Percentiles rank a stretch among this genome's conserved stretches.
Conservation (phyloP, 345 rosid species). For the Brassica rapa region DNA sequence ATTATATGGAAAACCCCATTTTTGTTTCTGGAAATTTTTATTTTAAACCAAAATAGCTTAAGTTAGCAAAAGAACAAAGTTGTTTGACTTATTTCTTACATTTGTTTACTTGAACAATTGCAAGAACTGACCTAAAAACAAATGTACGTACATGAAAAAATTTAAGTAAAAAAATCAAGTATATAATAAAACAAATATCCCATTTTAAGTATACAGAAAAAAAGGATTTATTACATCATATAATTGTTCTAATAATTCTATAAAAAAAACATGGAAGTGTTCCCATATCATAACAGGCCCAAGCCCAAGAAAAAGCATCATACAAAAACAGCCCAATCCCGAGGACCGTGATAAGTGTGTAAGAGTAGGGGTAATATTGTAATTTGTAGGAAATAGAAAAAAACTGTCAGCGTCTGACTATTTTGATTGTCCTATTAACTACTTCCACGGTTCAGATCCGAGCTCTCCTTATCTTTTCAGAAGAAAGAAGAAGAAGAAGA, state of each 20-base stretch:
- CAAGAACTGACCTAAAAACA: neutral
- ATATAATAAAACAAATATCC: neutral
- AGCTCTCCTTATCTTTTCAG: constrained; percentile 24
- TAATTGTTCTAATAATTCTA: neutral
- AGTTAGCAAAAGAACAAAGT: no score
- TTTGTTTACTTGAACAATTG: no score
- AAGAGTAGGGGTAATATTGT: constrained; percentile 5
- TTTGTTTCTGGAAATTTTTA: no score
- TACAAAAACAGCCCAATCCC: neutral
- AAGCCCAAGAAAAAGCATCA: neutral
- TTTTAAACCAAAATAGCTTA: no score
- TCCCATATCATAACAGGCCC: neutral
- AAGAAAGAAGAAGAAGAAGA: constrained; percentile 13
- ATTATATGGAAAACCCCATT: no score
- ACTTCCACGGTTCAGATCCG: constrained; percentile 34
- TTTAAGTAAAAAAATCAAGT: neutral
- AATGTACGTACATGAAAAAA: neutral
- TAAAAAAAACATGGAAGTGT: neutral
- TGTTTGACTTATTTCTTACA: no score
- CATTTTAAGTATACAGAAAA: neutral
- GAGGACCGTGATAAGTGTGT: neutral
- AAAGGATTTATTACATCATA: neutral
- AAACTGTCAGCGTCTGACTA: constrained; percentile 26
- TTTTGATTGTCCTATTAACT: constrained; percentile 10
- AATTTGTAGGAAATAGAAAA: neutral